Base-by-base conservation (phyloP, 768 basidiomycete species). In the Boletus rex-veris region DNA sequence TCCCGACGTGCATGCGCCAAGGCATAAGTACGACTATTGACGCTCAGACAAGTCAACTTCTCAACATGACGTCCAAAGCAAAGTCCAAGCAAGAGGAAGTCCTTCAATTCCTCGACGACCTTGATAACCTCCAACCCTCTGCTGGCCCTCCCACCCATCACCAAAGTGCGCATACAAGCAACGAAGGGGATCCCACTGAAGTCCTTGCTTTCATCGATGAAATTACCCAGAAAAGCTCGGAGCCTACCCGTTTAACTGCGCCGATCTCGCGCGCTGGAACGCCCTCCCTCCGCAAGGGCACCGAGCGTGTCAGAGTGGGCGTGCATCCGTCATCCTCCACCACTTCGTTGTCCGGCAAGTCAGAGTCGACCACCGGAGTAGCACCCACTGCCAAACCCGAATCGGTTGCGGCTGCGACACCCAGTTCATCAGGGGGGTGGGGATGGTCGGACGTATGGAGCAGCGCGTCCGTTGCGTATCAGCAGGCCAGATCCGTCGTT, bases 141-240 rank as follows among this genome's bases (percentile, higher is more conserved):
- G 49, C 60, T n/a, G 52, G 44, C 6, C 49, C 64, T 24, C 67
- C 74, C 19, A 58, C 68, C 1, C 53, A 70, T 15, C 61, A 54
- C 35, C 62, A 64, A 55, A 56, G 58, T 6, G 55, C 52, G 39
- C 64, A 66, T 44, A 53, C 69, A 41, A 61, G 64, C 50, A 76
- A 74, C 37, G 81, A 81, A 57, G 85, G 83, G 31, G 88, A 94
- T 60, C 81, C 82, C 53, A 84, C 86, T 3, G 90, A 92, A 57
- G 93, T 90, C 24, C 82, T 95, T 26, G 93, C 92, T 15, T 96
- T 95, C 76, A 82, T 97, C 39, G 91, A 97, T 69, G 92, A 97
- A 73, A 92, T 96, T 59, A 93, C 90, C 0, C 90, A 91, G 81
- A 95, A 92, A 73, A 88, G 86, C 70, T 79, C 86, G 7, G 90